phyloP scores from a whole-genome alignment of 768 basidiomycete genomes.

The Boletus subparvulus region DNA sequence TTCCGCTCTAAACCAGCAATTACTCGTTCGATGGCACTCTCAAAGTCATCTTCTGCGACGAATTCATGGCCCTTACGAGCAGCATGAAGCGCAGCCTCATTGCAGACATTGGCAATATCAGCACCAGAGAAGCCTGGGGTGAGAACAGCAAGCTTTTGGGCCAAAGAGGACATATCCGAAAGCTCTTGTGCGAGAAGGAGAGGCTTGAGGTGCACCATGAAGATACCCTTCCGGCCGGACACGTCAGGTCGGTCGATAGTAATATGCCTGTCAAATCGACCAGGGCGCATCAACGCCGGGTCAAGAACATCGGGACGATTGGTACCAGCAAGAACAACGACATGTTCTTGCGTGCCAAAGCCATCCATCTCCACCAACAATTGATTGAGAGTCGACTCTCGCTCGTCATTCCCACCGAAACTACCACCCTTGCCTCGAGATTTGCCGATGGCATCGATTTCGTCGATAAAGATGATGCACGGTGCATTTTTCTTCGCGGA shows the following conservation, averaged over 20 bases:
- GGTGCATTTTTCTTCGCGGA: slow-evolving; percentile 98
- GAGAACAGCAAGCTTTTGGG: slow-evolving; percentile 92
- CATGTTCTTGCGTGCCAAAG: slow-evolving; percentile 94
- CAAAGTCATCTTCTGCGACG: slow-evolving; percentile 85
- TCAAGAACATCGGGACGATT: slow-evolving; percentile 97
- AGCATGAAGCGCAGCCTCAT: slow-evolving; percentile 94
- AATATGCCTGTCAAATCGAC: slow-evolving; percentile 96
- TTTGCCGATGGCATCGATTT: slow-evolving; percentile 99
- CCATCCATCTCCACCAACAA: slow-evolving; percentile 99
- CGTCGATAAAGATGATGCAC: slow-evolving; percentile 98
- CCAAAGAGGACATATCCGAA: slow-evolving; percentile 53
- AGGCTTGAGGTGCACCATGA: slow-evolving; percentile 86
- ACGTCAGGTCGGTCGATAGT: slow-evolving; percentile 94
- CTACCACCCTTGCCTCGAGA: slow-evolving; percentile 74
- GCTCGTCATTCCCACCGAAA: slow-evolving; percentile 94
- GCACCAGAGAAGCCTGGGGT: slow-evolving; percentile 99
- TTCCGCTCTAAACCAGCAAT: slow-evolving; percentile 97
- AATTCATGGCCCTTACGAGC: slow-evolving; percentile 80
- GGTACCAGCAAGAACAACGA: slow-evolving; percentile 95
- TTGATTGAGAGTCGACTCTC: slow-evolving; percentile 97
- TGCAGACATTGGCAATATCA: slow-evolving; percentile 98
- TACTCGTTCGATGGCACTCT: slow-evolving; percentile 96
- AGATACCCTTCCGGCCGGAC: slow-evolving; percentile 90
- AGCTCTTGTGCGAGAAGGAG: slow-evolving; percentile 64
- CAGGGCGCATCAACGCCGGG: slow-evolving; percentile 92